Evolutionary conservation across 2,329 filamentous ascomycete genomes (phyloP), one percentile per base, ranked within the genome.

Genomic region (Apiospora phragmitis): DNA sequence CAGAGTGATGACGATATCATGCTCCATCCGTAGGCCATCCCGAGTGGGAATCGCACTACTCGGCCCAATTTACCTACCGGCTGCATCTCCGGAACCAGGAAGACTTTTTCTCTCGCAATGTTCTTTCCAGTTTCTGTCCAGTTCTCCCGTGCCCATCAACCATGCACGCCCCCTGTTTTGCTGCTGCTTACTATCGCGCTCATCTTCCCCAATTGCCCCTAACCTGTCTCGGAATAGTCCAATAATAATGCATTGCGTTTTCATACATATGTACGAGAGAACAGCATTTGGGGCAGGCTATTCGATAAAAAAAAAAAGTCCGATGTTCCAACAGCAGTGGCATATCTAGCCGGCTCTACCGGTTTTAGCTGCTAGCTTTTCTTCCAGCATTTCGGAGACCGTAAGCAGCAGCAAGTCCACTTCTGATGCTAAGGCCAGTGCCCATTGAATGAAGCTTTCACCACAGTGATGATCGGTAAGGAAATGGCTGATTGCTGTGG

Each of bases 1-100:
- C 47, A 49, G 11, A 59, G 51, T 62, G 55, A 62, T 62, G 55
- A 62, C 55, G 55, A 62, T 62, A 62, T 62, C 55, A 8, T 62
- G 35, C 55, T 62, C 55, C 55, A 62, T 62, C 55, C 55, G 32
- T 62, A 62, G 32, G 29, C 55, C 55, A 62, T 38, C 9, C 55
- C 55, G 55, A n/a, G 55, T 38, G 55, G 32, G 18, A 6, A 12
- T 35, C 16, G 32, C 51, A 59, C 51, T 59, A 59, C 35, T 59
- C 35, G 51, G 16, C 51, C 51, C 51, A 59, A 59, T 59, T 59
- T 59, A 59, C 51, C 51, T 59, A 59, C 29, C 51, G 51, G 51
- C 51, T 59, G 51, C 51, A 59, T 59, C 51, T 59, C 51, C 51
- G 51, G 51, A 7, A 35, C 26, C 26, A 59, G 18, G 29, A 59